These are phyloP conservation scores for Myriangium duriaei DNA, from an alignment of 2,329 filamentous ascomycete species.

Conservation along the genomic window DNA sequence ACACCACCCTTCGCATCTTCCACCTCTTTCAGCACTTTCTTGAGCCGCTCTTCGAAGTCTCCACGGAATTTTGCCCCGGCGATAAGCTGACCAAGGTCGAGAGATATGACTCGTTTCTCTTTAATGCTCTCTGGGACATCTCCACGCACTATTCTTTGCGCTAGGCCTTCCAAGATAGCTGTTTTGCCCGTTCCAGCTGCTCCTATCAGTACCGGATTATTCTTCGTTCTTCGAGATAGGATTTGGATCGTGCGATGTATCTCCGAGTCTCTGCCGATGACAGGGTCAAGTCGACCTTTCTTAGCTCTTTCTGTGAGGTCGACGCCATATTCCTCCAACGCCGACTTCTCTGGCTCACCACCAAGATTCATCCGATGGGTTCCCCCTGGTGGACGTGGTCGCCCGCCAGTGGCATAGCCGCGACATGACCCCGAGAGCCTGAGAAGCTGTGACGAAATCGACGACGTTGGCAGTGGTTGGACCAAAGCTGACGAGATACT, in stretches of 20 bases:
- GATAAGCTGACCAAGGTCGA: slow-evolving; percentile 86
- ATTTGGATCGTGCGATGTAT: slow-evolving; percentile 94
- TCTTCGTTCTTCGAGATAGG: slow-evolving; percentile 83
- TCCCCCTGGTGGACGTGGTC: slow-evolving; percentile 77
- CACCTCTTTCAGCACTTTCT: slow-evolving; percentile 82
- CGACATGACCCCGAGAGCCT: too few relatives aligned
- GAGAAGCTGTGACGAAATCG: too few relatives aligned
- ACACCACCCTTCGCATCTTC: slow-evolving; percentile 78
- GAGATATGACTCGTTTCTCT: slow-evolving; percentile 74
- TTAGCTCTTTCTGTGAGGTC: slow-evolving; percentile 77
- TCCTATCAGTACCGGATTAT: slow-evolving; percentile 90
- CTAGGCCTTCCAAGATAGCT: slow-evolving; percentile 80
- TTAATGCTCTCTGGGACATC: slow-evolving; percentile 95
- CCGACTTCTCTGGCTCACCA: slow-evolving; percentile 64
- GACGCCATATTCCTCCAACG: slow-evolving; percentile 80
- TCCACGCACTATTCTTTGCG: slow-evolving; percentile 76
- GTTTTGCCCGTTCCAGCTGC: slow-evolving; percentile 88
- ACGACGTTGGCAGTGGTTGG: too few relatives aligned
- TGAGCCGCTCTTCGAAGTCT: slow-evolving; percentile 89
- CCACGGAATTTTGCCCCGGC: slow-evolving; percentile 91
- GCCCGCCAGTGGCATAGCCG: slow-evolving; percentile 27
- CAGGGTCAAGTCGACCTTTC: slow-evolving; percentile 85
- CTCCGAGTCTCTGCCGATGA: slow-evolving; percentile 83
- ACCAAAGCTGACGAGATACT: too few relatives aligned
- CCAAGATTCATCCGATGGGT: slow-evolving; percentile 90